These are phyloP conservation scores for Nissolia schottii DNA, from an alignment of 306 rosid species.

Conservation along the genomic window DNA sequence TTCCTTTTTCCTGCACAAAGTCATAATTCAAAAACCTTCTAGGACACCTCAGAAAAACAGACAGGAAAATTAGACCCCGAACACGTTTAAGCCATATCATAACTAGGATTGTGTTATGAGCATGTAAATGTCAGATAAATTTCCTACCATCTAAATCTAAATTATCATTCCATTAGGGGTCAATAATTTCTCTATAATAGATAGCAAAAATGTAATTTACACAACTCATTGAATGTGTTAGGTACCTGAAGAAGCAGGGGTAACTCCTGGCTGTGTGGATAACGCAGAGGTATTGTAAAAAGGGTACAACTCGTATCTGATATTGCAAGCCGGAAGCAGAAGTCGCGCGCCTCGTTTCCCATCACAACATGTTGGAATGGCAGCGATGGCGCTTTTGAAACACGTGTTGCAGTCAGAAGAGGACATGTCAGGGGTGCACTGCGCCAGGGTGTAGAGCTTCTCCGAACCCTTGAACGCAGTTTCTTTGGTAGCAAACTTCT, in stretches of 20 bases:
- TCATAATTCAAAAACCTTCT: background rate
- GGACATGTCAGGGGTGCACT: slow-evolving; percentile 37
- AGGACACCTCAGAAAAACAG: no score
- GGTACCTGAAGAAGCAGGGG: slow-evolving; percentile 25
- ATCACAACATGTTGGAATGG: slow-evolving; percentile 27
- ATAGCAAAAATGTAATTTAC: no score
- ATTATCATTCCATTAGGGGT: no score
- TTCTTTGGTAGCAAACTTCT: slow-evolving; percentile 27
- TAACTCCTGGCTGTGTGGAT: background rate
- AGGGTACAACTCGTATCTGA: slow-evolving; percentile 26
- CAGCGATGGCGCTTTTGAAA: slow-evolving; percentile 21
- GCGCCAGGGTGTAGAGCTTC: slow-evolving; percentile 31
- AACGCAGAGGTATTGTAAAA: slow-evolving; percentile 30
- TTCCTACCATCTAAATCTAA: no score
- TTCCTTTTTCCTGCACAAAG: slow-evolving; percentile 28
- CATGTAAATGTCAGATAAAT: no score
- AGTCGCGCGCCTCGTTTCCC: slow-evolving; percentile 24
- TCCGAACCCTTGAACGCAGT: background rate
- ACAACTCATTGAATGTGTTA: background rate
- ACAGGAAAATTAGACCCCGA: background rate
- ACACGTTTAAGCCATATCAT: no score
- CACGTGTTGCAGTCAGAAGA: slow-evolving; percentile 8
- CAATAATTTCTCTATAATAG: no score
- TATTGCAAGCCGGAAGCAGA: slow-evolving; percentile 30
- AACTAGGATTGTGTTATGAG: no score